phyloP scores from a whole-genome alignment of 306 rosid genomes.

The Quercus rubra region DNA sequence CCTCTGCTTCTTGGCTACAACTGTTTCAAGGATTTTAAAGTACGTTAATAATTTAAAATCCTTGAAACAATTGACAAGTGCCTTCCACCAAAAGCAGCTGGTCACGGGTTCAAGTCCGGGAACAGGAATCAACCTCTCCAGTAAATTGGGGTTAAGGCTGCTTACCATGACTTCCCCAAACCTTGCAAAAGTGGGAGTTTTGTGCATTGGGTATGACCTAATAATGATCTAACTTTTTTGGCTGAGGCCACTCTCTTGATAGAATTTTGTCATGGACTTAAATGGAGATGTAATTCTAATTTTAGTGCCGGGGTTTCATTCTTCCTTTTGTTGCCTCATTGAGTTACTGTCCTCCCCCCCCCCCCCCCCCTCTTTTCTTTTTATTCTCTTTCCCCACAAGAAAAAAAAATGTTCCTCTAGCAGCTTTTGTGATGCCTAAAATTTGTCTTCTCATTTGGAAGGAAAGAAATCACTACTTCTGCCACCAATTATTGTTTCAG shows the following conservation, averaged over 20 bases:
- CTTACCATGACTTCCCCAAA: no score
- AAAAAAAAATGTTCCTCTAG: neutral
- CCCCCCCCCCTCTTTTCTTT: no score
- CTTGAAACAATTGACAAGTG: no score
- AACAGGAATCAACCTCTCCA: no score
- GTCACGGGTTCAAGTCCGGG: no score
- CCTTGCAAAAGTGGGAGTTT: no score
- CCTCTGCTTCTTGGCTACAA: neutral
- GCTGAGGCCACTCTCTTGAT: neutral
- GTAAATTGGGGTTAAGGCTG: no score
- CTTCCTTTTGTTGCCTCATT: neutral
- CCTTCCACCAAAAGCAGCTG: no score
- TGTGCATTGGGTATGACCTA: no score
- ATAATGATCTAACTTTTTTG: neutral
- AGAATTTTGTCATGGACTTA: neutral
- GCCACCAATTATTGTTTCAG: conserved; percentile 41
- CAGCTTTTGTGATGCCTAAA: conserved; percentile 2
- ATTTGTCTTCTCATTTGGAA: neutral
- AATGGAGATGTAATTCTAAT: neutral
- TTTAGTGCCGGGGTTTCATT: neutral
- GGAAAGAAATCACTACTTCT: neutral
- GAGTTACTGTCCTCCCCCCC: neutral
- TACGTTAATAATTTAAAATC: neutral
- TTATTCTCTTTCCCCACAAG: neutral
- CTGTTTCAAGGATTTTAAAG: neutral